Evolutionary conservation across 1,139 yeast genomes (phyloP).

Genomic region (Casaregolazyma suthepensis): DNA sequence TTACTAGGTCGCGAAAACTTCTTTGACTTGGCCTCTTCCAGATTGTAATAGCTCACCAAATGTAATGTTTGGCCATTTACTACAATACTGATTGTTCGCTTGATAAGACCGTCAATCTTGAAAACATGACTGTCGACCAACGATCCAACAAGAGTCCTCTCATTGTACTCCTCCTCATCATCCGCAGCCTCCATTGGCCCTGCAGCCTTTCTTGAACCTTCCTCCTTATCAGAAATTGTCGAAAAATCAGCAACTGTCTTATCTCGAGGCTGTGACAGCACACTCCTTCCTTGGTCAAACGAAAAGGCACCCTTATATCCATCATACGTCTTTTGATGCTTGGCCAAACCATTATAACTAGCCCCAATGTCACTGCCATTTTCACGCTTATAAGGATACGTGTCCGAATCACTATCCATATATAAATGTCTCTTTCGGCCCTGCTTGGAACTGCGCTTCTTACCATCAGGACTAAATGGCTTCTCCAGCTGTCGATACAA

Average conservation of each 20-base stretch:
- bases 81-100: conserved; percentile 70
- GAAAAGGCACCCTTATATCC: background rate
- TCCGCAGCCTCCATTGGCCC: background rate
- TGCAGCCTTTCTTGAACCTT: background rate
- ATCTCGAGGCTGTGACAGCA: background rate
- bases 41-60: conserved; percentile 69
- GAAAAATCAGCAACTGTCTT: background rate
- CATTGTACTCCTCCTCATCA: conserved; percentile 18
- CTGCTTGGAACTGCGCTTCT: conserved; percentile 32
- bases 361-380: background rate
- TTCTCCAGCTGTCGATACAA: conserved; percentile 75
- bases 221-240: background rate
- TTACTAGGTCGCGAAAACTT: conserved; percentile 55
- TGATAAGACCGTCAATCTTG: conserved; percentile 70
- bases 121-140: conserved; percentile 58
- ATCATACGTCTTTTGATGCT: background rate
- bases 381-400: background rate
- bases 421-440: conserved; percentile 20
- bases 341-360: background rate
- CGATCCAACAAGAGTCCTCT: conserved; percentile 47
- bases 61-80: conserved; percentile 45
- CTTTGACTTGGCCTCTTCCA: conserved; percentile 62
- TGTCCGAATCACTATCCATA: background rate
- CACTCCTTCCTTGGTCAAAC: background rate
- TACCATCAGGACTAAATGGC: conserved; percentile 39